phyloP scores from a whole-genome alignment of 1,284 basidiomycete genomes.

The Leccinum huronense region DNA sequence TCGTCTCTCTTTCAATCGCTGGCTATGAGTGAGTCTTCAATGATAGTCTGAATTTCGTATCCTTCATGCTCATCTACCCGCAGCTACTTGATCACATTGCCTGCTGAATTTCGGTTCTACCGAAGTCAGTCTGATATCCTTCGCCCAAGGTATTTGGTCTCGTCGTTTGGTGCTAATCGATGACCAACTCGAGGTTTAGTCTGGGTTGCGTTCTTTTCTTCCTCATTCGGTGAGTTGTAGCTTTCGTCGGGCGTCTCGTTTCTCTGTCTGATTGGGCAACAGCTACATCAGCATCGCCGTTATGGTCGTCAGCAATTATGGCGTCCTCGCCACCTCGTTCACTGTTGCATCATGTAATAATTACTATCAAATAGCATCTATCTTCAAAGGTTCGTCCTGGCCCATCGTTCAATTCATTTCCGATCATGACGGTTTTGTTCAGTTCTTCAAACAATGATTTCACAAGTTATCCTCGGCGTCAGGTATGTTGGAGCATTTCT shows the following conservation, averaged over 20 bases:
- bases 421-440: neutral
- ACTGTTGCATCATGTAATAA: slow-evolving; percentile 27
- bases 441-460: slow-evolving; percentile 37
- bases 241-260: neutral
- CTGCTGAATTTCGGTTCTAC: slow-evolving; percentile 43
- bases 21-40: slow-evolving; percentile 30
- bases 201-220: slow-evolving; percentile 39
- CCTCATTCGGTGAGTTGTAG: slow-evolving; percentile 36
- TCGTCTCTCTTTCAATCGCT: slow-evolving; percentile 35
- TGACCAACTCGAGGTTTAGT: slow-evolving; percentile 17
- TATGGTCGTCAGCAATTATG: slow-evolving; percentile 40
- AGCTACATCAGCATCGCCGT: slow-evolving; percentile 41
- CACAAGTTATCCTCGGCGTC: slow-evolving; percentile 36
- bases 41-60: neutral
- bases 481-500: slow-evolving; percentile 16
- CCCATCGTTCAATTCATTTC: neutral
- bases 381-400: slow-evolving; percentile 35
- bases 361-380: slow-evolving; percentile 33
- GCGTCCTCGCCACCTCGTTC: slow-evolving; percentile 38
- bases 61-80: neutral
- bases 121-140: slow-evolving; percentile 33
- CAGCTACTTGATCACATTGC: slow-evolving; percentile 43
- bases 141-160: slow-evolving; percentile 29
- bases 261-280: slow-evolving; percentile 13
- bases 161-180: neutral